These are phyloP conservation scores for Fusarium tupiense DNA, from an alignment of 2,329 filamentous ascomycete genomes.

Conservation along the genomic window DNA sequence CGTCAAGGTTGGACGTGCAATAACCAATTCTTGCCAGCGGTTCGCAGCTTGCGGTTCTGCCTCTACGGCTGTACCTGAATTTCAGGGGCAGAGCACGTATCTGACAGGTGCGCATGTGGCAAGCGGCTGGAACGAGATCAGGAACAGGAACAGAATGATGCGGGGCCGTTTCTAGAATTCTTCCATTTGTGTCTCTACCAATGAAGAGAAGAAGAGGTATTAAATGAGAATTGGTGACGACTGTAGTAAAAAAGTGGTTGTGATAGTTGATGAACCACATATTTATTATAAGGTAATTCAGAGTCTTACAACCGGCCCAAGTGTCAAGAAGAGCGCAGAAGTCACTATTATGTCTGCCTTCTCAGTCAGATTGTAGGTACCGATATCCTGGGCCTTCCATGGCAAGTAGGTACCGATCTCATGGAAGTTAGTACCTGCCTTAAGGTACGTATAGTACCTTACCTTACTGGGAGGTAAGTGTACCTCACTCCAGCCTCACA, in stretches of 20 bases:
- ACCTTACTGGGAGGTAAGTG: neutral
- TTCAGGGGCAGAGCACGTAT: slow-evolving; percentile 17
- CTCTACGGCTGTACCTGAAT: neutral
- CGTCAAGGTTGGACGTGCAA: neutral
- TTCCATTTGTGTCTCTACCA: slow-evolving; percentile 36
- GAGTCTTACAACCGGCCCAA: neutral
- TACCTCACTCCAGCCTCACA: neutral
- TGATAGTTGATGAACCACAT: neutral
- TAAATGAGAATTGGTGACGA: neutral
- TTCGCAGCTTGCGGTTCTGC: neutral
- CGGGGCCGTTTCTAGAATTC: slow-evolving; percentile 42
- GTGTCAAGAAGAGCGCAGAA: neutral
- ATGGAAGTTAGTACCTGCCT: neutral
- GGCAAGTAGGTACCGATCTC: neutral
- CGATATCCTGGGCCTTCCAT: neutral
- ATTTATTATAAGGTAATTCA: neutral
- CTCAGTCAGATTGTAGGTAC: neutral
- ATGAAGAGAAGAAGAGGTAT: slow-evolving; percentile 9
- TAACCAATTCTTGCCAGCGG: neutral
- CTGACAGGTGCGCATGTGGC: slow-evolving; percentile 23
- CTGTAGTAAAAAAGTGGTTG: neutral
- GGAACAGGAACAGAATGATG: slow-evolving; percentile 37
- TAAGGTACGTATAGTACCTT: neutral
- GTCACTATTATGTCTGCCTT: neutral
- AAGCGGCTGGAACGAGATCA: slow-evolving; percentile 35